Evolutionary conservation across 2,329 filamentous ascomycete species (phyloP).

Genomic region (Hymenoscyphus fructigenus): DNA sequence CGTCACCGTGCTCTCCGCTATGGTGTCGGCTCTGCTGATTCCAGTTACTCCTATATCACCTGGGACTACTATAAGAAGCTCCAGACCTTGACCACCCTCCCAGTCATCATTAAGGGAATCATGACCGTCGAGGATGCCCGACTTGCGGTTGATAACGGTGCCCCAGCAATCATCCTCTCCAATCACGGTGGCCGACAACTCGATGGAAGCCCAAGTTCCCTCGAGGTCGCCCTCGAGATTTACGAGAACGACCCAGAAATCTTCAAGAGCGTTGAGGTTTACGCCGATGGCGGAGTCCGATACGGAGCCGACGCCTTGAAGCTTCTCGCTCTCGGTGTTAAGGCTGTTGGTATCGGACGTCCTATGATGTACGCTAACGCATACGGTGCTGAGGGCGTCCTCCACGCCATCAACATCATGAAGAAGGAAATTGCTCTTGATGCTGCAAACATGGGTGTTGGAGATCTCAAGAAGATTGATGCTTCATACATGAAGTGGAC

Average conservation of each 20-base stretch:
- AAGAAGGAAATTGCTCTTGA: constrained; percentile 38
- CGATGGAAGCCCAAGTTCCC: constrained; percentile 56
- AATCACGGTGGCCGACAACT: constrained; percentile 55
- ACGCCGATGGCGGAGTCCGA: constrained; percentile 60
- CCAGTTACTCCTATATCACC: constrained; percentile 7
- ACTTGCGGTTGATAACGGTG: constrained; percentile 54
- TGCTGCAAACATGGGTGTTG: constrained; percentile 7
- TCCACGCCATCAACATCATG: constrained; percentile 47
- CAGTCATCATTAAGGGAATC: constrained; percentile 42
- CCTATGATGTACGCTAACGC: constrained; percentile 50
- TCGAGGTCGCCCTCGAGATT: constrained; percentile 59
- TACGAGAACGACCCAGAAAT: constrained; percentile 36
- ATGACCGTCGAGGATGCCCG: constrained; percentile 60
- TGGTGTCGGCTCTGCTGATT: constrained; percentile 21
- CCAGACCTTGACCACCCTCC: constrained; percentile 19
- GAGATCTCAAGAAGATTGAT: constrained; percentile 4
- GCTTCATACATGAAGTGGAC: constrained; percentile 2
- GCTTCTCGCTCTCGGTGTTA: constrained; percentile 58
- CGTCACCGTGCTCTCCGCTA: constrained; percentile 24
- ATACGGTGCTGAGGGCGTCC: constrained; percentile 48
- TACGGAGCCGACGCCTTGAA: constrained; percentile 59
- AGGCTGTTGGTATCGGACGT: constrained; percentile 60
- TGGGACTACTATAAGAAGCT: constrained; percentile 43
- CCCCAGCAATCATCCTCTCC: constrained; percentile 44
- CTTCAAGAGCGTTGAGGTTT: constrained; percentile 44